A percentile compares a stretch with the other conserved stretches of the same genome.
Evolutionary conservation across 495 filamentous ascomycete genomes (phyloP).

Genomic region (Aspergillus nidulans): DNA sequence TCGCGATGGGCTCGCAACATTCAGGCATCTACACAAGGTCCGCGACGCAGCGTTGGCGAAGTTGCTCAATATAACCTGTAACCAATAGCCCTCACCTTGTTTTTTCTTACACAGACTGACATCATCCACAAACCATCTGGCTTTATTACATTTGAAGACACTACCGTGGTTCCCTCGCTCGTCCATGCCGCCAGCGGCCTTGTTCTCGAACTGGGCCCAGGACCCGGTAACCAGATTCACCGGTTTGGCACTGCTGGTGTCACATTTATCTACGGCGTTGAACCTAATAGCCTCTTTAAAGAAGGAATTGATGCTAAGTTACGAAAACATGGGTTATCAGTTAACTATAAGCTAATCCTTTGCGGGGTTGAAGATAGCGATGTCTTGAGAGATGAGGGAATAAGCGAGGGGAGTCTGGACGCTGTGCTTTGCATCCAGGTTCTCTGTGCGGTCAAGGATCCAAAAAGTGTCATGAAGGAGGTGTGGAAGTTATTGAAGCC

Average conservation of each 20-base stretch:
- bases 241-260: slow-evolving; percentile 33
- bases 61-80: slow-evolving; percentile 20
- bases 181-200: slow-evolving; percentile 31
- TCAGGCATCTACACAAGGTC: slow-evolving; percentile 10
- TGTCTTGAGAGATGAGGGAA: slow-evolving; percentile 27
- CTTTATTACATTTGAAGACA: slow-evolving; percentile 39
- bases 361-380: slow-evolving; percentile 37
- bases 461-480: slow-evolving; percentile 19
- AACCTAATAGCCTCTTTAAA: slow-evolving; percentile 33
- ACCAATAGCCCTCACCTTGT: neutral
- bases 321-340: slow-evolving; percentile 21
- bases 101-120: neutral
- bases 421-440: slow-evolving; percentile 28
- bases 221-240: slow-evolving; percentile 42
- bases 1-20: slow-evolving; percentile 18
- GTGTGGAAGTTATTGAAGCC: slow-evolving; percentile 30
- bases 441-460: slow-evolving; percentile 24
- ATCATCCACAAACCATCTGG: slow-evolving; percentile 12
- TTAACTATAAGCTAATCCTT: slow-evolving; percentile 36
- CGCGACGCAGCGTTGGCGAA: slow-evolving; percentile 22
- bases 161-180: slow-evolving; percentile 38
- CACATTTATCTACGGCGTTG: slow-evolving; percentile 39
- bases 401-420: slow-evolving; percentile 35
- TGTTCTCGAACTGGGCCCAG: slow-evolving; percentile 48
- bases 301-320: slow-evolving; percentile 22